Evolutionary conservation across 495 filamentous ascomycete genomes (phyloP).

Genomic region (Penicillium paradoxum): DNA sequence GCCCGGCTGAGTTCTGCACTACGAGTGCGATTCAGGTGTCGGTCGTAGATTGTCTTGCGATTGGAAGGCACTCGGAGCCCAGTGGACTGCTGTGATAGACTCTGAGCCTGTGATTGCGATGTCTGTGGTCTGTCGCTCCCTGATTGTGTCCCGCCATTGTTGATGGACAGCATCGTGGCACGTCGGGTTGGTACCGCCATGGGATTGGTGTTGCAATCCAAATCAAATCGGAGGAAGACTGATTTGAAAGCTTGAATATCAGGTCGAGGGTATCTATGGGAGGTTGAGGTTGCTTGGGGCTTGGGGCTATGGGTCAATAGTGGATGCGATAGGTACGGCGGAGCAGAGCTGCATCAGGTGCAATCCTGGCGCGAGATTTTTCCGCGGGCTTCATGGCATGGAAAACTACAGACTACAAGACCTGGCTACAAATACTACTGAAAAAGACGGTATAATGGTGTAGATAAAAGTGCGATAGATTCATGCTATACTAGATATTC

Average conservation of each 20-base stretch:
- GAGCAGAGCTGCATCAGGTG: constrained; percentile 23
- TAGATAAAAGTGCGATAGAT: not conserved
- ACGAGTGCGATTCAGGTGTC: constrained; percentile 83
- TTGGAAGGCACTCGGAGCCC: constrained; percentile 92
- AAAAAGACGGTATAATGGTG: too few species aligned
- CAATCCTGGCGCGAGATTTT: constrained; percentile 10
- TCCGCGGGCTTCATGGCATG: too few species aligned
- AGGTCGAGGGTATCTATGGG: not conserved
- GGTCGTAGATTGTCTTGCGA: constrained; percentile 96
- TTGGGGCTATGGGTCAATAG: not conserved
- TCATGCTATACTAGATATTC: not conserved
- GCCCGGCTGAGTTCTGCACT: constrained; percentile 84
- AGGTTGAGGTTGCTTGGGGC: constrained; percentile 12
- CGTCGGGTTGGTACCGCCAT: constrained; percentile 38
- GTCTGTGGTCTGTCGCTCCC: constrained; percentile 18
- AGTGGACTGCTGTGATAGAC: constrained; percentile 34
- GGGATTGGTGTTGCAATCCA: constrained; percentile 1
- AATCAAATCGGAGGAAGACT: not conserved
- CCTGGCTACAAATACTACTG: not conserved
- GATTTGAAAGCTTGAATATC: not conserved
- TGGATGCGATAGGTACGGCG: constrained; percentile 26
- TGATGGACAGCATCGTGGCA: constrained; percentile 37
- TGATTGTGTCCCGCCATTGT: constrained; percentile 23
- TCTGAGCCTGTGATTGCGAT: constrained; percentile 27
- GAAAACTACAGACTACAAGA: not conserved